These are phyloP conservation scores for Pleurotus tuoliensis DNA, from an alignment of 768 basidiomycete genomes.

Conservation along the genomic window DNA sequence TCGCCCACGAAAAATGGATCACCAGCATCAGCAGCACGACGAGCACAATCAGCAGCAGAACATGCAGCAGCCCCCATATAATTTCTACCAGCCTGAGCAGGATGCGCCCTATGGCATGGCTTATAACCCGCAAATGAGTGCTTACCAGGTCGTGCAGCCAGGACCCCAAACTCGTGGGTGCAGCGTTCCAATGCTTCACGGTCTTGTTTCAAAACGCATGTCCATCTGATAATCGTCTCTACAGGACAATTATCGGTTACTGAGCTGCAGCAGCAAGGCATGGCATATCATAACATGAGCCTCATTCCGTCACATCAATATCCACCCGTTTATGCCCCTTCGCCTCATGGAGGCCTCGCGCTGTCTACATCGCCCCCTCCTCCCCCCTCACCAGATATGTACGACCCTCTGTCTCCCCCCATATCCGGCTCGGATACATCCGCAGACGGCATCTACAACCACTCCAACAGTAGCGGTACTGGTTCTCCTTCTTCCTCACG, in stretches of 20 bases:
- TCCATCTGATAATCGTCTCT: conserved; percentile 61
- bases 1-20: conserved; percentile 35
- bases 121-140: conserved; percentile 52
- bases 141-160: conserved; percentile 52
- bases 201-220: conserved; percentile 46
- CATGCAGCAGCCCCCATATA: conserved; percentile 39
- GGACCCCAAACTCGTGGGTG: conserved; percentile 73
- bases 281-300: conserved; percentile 53
- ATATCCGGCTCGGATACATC: conserved; percentile 89
- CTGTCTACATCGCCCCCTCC: conserved; percentile 72
- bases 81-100: conserved; percentile 52
- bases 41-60: conserved; percentile 33
- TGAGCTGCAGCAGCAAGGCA: conserved; percentile 58
- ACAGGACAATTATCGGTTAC: conserved; percentile 60
- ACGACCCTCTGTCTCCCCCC: conserved; percentile 82
- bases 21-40: conserved; percentile 40
- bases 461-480: conserved; percentile 72
- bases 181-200: conserved; percentile 29
- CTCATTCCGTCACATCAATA: conserved; percentile 70
- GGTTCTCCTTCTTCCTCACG: conserved; percentile 79
- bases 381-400: conserved; percentile 73
- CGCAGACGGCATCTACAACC: conserved; percentile 76
- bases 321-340: conserved; percentile 52
- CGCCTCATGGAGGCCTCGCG: conserved; percentile 56
- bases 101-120: conserved; percentile 50